Evolutionary conservation across 306 rosid genomes (phyloP).

Genomic region (Lathyrus oleraceus): DNA sequence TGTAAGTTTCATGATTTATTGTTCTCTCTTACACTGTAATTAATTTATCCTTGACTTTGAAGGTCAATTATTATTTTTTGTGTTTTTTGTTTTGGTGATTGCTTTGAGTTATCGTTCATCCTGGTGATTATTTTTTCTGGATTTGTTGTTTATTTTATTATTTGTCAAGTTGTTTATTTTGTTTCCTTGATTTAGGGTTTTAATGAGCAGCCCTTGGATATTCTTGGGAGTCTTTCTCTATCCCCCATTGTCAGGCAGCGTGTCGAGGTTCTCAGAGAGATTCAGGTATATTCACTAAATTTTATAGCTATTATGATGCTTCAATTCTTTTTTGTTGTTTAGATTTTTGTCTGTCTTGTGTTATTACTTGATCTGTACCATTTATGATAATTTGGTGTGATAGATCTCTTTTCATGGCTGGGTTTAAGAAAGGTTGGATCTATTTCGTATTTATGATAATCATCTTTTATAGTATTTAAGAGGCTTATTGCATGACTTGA

Average conservation of each 20-base stretch:
- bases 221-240: conserved; percentile 51
- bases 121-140: background rate
- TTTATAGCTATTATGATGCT: background rate
- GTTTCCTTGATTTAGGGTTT: no score
- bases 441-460: background rate
- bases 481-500: background rate
- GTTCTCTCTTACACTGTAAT: background rate
- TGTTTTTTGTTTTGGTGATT: background rate
- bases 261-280: conserved; percentile 65
- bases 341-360: background rate
- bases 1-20: background rate
- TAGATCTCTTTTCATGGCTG: background rate
- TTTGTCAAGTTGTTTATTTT: no score
- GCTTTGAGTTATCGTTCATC: background rate
- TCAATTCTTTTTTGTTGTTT: background rate
- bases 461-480: background rate
- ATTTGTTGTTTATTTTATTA: background rate
- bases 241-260: conserved; percentile 59
- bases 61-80: background rate
- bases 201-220: conserved; percentile 30
- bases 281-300: conserved; percentile 54
- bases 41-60: background rate
- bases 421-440: background rate
- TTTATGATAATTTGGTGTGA: background rate
- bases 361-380: background rate